A percentile compares a stretch with the other conserved stretches of the same genome.
Conservation (phyloP, 2,329 filamentous ascomycete species). For the Phyllosticta citribraziliensis region DNA sequence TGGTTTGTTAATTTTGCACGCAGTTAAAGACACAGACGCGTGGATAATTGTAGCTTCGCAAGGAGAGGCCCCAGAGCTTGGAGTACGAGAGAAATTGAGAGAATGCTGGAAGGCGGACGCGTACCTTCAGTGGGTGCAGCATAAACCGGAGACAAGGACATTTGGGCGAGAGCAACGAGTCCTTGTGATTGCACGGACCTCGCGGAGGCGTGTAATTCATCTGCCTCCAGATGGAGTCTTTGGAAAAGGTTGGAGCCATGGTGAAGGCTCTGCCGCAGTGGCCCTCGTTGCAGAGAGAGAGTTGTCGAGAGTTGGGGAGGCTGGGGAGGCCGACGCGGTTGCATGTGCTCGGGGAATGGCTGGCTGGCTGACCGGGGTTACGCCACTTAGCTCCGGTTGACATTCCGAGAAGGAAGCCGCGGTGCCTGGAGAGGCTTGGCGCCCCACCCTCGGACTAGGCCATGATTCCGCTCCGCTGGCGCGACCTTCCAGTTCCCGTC, state of each 20-base stretch:
- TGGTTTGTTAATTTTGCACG: neutral
- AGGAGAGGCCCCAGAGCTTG: too few relatives aligned
- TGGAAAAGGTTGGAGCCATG: slow-evolving; percentile 5
- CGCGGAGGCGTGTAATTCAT: slow-evolving; percentile 43
- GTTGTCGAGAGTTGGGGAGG: neutral
- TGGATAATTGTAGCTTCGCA: neutral
- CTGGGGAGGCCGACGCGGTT: neutral
- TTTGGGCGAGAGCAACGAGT: slow-evolving; percentile 27
- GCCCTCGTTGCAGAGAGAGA: neutral
- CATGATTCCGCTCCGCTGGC: neutral
- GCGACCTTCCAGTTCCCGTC: slow-evolving; percentile 5
- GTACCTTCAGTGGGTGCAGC: slow-evolving; percentile 46
- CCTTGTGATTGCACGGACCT: slow-evolving; percentile 42
- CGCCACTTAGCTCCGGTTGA: neutral
- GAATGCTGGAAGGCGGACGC: neutral
- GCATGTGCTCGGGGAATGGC: neutral
- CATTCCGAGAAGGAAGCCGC: neutral
- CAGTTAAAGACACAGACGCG: too few relatives aligned
- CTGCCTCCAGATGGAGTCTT: slow-evolving; percentile 39
- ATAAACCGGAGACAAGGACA: slow-evolving; percentile 48
- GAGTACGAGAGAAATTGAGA: neutral
- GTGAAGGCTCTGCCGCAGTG: neutral
- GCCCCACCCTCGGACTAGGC: too few relatives aligned
- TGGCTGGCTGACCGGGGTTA: neutral
- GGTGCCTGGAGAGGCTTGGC: neutral